Evolutionary conservation across 2,329 filamentous ascomycete species (phyloP).

Genomic region (Corinectria fuckeliana): DNA sequence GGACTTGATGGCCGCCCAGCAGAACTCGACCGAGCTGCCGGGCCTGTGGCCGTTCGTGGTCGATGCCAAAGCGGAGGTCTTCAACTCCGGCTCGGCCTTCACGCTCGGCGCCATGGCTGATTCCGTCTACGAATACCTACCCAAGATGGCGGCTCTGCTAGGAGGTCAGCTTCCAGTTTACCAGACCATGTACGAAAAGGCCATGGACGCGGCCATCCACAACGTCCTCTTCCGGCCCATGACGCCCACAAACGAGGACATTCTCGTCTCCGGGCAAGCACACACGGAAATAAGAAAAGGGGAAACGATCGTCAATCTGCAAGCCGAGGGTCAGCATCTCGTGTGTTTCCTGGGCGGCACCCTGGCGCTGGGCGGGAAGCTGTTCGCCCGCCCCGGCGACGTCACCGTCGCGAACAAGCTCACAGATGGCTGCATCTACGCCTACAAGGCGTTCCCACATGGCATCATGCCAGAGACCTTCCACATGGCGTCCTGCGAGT

Average conservation of each 20-base stretch:
- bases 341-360: constrained; percentile 60
- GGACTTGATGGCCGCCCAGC: constrained; percentile 67
- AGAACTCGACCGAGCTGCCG: constrained; percentile 70
- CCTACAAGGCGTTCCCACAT: constrained; percentile 54
- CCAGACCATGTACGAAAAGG: constrained; percentile 60
- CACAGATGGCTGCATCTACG: constrained; percentile 59
- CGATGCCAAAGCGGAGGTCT: constrained; percentile 32
- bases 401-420: constrained; percentile 53
- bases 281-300: constrained; percentile 30
- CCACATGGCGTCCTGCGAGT: constrained; percentile 49
- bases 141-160: constrained; percentile 81
- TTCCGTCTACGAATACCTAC: constrained; percentile 79
- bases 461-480: constrained; percentile 62
- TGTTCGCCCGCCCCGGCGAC: constrained; percentile 50
- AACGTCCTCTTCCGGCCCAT: constrained; percentile 69
- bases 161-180: constrained; percentile 63
- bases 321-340: constrained; percentile 51
- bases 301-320: constrained; percentile 34
- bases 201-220: constrained; percentile 61
- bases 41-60: constrained; percentile 70
- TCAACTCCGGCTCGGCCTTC: constrained; percentile 45
- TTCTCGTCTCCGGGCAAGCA: constrained; percentile 59
- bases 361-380: constrained; percentile 55
- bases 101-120: constrained; percentile 58
- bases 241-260: constrained; percentile 57